Conservation (phyloP, 768 basidiomycete species). For the Amanita thiersii region DNA sequence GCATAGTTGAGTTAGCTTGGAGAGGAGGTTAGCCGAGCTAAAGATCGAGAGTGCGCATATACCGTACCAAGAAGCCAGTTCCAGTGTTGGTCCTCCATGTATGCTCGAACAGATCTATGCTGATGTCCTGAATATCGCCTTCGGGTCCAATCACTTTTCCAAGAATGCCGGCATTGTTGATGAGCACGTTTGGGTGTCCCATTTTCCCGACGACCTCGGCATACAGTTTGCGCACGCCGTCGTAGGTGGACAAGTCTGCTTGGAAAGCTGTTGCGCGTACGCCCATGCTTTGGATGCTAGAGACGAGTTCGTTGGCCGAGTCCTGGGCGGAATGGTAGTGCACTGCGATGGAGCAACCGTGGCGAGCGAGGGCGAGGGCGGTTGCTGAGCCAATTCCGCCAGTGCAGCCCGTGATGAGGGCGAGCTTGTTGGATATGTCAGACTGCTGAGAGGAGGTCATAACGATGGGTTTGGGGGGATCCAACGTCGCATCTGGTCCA, state of each 20-base stretch:
- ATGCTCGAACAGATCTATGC: slow-evolving; percentile 34
- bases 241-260: slow-evolving; percentile 39
- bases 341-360: slow-evolving; percentile 40
- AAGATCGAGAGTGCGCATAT: neutral
- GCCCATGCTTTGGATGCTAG: slow-evolving; percentile 19
- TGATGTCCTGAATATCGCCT: slow-evolving; percentile 37
- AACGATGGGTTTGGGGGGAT: slow-evolving; percentile 7
- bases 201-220: slow-evolving; percentile 31
- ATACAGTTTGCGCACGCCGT: slow-evolving; percentile 34
- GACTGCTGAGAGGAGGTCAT: too few species aligned
- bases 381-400: slow-evolving; percentile 49
- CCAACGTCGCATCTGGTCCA: neutral
- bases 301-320: slow-evolving; percentile 31
- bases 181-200: slow-evolving; percentile 43
- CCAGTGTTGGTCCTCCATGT: slow-evolving; percentile 44
- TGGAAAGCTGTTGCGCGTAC: slow-evolving; percentile 36
- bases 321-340: slow-evolving; percentile 35
- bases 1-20: slow-evolving; percentile 42
- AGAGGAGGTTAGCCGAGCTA: neutral
- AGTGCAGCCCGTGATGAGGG: slow-evolving; percentile 28
- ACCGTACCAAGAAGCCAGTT: slow-evolving; percentile 35
- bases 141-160: slow-evolving; percentile 31
- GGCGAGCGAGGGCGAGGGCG: slow-evolving; percentile 33
- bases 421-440: slow-evolving; percentile 15
- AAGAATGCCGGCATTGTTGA: slow-evolving; percentile 41